Base-by-base conservation (phyloP, 768 basidiomycete genomes). In the Rubroboletus satanas region DNA sequence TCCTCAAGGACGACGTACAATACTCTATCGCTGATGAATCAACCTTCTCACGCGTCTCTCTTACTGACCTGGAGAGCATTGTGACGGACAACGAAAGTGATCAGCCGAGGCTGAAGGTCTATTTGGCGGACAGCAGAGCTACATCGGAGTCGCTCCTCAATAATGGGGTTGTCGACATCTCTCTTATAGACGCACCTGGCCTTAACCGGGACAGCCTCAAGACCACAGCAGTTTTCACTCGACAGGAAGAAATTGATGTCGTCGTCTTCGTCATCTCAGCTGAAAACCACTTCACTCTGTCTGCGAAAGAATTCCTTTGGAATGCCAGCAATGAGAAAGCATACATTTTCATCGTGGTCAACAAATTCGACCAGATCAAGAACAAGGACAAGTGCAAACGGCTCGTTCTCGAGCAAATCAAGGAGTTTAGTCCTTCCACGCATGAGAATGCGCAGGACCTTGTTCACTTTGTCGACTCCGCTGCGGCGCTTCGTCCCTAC, bases 241-340 rank as follows among this genome's bases (percentile, higher is more conserved):
- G 93, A 17, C 97, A 98, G 71, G 90, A 95, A 66, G 95, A 98
- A 73, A 98, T 99, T 43, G 97, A 99, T 69, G 96, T 99, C 23
- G 84, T 99, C 54, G 96, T 99, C 53, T 99, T 98, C 70, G 94
- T 98, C 62, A 94, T 97, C 47, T 93, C 91, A 0, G 93, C 97
- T 4, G 95, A 97, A 75, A 98, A 99, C 72, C 96, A 98, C 77
- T 96, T 99, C 71, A 99, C 97, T 0, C 80, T 95, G 18, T 96
- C 93, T 5, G 89, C 93, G 14, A 91, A 88, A 68, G 94, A 98
- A 70, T 98, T 99, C 79, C 80, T 99, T 45, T 82, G 77, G 77
- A 92, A 84, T 63, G 94, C 96, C 2, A 90, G 89, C 75, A 88
- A 92, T 63, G 97, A 99, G 75, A 98, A 98, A 77, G 93, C 96